phyloP scores from a whole-genome alignment of 805 yeast genomes.

The Candida endomychidarum region DNA sequence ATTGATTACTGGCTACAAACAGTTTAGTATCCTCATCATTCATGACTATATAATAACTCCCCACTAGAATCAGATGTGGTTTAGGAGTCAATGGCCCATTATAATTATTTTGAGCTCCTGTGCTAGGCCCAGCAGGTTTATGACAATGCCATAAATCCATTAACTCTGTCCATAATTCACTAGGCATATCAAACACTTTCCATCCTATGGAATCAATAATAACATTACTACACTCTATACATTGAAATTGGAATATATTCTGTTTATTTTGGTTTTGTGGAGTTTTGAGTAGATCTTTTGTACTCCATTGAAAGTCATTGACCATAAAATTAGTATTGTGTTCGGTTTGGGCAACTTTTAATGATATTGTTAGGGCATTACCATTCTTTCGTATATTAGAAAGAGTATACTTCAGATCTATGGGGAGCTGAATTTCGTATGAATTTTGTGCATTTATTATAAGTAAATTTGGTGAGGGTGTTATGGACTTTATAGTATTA shows the following conservation, averaged over 20 bases:
- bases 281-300: constrained; percentile 39
- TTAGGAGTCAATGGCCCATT: constrained; percentile 48
- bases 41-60: constrained; percentile 53
- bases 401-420: constrained; percentile 1
- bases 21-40: constrained; percentile 4
- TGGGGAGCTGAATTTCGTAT: constrained; percentile 1
- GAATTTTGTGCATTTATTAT: background rate
- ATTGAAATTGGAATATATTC: constrained; percentile 30
- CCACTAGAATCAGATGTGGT: constrained; percentile 46
- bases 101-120: constrained; percentile 26
- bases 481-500: background rate
- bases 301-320: constrained; percentile 39
- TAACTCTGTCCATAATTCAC: constrained; percentile 90
- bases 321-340: constrained; percentile 8
- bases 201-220: constrained; percentile 30
- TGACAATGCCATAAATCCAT: constrained; percentile 99
- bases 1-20: constrained; percentile 4
- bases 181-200: constrained; percentile 68
- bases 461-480: background rate
- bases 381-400: constrained; percentile 1
- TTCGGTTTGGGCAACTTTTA: background rate
- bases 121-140: constrained; percentile 46
- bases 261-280: constrained; percentile 21
- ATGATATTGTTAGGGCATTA: constrained; percentile 10
- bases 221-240: constrained; percentile 26